Conservation (phyloP, 768 basidiomycete genomes). For the Termitomyces sp. region DNA sequence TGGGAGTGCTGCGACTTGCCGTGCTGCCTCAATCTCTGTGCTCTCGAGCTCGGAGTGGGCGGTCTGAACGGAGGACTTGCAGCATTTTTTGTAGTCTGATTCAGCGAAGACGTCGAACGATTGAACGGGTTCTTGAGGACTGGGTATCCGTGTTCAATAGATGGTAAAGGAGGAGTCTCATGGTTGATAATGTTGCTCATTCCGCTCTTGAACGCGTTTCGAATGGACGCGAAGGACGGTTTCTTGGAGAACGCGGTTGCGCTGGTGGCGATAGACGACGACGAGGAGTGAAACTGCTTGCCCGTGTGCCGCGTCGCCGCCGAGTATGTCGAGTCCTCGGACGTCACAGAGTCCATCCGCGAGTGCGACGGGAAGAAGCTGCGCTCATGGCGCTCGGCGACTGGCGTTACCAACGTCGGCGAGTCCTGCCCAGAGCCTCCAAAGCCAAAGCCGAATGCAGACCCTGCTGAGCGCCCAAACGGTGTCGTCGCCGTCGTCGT, state of each 20-base stretch:
- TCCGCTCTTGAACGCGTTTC: slow-evolving; percentile 79
- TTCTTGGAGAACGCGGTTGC: slow-evolving; percentile 72
- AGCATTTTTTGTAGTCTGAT: slow-evolving; percentile 35
- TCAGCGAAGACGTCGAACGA: slow-evolving; percentile 75
- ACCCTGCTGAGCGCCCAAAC: slow-evolving; percentile 58
- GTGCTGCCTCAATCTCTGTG: slow-evolving; percentile 51
- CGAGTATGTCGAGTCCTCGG: slow-evolving; percentile 71
- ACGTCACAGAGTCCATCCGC: slow-evolving; percentile 75
- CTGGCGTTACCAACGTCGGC: slow-evolving; percentile 55
- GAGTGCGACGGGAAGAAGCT: slow-evolving; percentile 65
- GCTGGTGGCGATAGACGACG: slow-evolving; percentile 61
- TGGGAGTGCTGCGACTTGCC: slow-evolving; percentile 78
- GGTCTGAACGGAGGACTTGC: slow-evolving; percentile 57
- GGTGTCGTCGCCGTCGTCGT: slow-evolving; percentile 59
- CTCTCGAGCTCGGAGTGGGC: slow-evolving; percentile 52
- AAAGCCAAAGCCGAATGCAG: slow-evolving; percentile 38
- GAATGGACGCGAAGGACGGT: slow-evolving; percentile 80
- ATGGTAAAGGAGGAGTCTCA: slow-evolving; percentile 76
- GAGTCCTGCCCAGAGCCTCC: slow-evolving; percentile 60
- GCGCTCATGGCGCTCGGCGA: slow-evolving; percentile 48
- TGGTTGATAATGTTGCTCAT: slow-evolving; percentile 47
- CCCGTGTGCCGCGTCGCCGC: slow-evolving; percentile 45
- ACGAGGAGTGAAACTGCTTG: slow-evolving; percentile 68
- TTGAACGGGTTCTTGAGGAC: slow-evolving; percentile 80
- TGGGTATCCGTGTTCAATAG: slow-evolving; percentile 66